Evolutionary conservation across 2,329 filamentous ascomycete genomes (phyloP), one percentile per base, ranked within the genome.

Genomic region (Aspergillus eucalypticola): DNA sequence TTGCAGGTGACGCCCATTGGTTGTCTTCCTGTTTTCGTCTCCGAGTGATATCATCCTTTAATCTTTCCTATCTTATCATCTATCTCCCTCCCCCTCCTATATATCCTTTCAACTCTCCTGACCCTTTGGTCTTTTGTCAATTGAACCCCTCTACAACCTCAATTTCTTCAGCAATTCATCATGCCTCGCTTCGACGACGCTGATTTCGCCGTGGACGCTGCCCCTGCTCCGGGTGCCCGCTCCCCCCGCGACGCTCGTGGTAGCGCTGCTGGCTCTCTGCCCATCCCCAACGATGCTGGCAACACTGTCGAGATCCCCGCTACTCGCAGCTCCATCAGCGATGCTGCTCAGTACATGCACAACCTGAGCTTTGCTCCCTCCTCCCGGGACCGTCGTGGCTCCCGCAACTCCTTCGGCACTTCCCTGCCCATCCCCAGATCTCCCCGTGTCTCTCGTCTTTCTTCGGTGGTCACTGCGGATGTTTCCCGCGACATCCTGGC

Each of bases 381-480:
- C 7, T 86, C 86, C 80, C 86, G 82, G 75, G 86, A 89, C 66
- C 82, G 89, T 63, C 80, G 89, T 66, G 82, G 84, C 50, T 91
- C 89, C 19, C 85, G 89, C 64, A 92, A 91, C 83, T 91, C 88
- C 17, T 91, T 91, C 71, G 89, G 89, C 63, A 82, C 87, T 52
- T 84, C 88, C 19, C 83, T 92, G 15, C 89, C 89, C 55, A 92
- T 92, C 67, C 89, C 89, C 52, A 81, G 86, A 66, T 86, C 87
- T 49, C 89, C 90, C 76, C 84, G 88, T 67, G 84, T 86, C 68
- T 90, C 88, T 4, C 83, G 88, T 44, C 81, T 90, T 53, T 89
- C 86, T 10, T 87, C 86, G 3, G 84, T 89, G 38, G 78, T 83
- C 67, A 79, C 80, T 60, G 75, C 76, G 11, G 79, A 85, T 50